Base-by-base conservation (phyloP, 139 green algal species). In the Ostreobium quekettii region DNA sequence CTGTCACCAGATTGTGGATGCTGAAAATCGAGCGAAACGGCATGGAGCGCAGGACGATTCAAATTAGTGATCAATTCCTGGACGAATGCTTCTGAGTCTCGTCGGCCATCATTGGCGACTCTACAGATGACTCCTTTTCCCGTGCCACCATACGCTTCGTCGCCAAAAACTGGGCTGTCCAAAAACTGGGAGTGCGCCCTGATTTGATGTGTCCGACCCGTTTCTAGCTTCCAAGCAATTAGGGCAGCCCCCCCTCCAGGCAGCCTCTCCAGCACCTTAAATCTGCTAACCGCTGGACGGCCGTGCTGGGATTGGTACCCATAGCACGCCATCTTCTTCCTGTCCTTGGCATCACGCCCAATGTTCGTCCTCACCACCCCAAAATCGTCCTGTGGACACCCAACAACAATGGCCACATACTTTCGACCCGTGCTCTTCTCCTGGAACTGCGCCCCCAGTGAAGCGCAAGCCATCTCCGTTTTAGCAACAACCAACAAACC, bases 171-270 rank as follows among this genome's bases (percentile, higher is more conserved):
- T 0, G 92, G 86, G 60, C 90, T 78, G 1, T 86, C 87, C 0
- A 96, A 73, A 67, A 96, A 78, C 59, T 83, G 80, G 24, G 88
- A 82, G 70, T 96, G 90, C n/a, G 94, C 89, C 47, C 85, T 85
- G 64, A 96, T 96, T 75, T 98, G 93, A 67, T 98, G 93, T 4
- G 93, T 98, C 29, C 93, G 79, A 35, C 93, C 93, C 1, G 90
- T 97, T 28, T 95, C 83, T 5, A 98, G 80, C 64, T 77, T 83
- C 93, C 93, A 98, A 63, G 87, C 62, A 59, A 96, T 83, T 29
- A 97, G 59, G 3, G 86, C 82, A 3, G 88, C 88, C 1, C 37
- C 79, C 0, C 89, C 90, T 19, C 71, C 85, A 5, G 78, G 86
- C 42, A 97, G 61, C 47, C 48, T 30, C 62, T 89, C 69, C 36